These are phyloP conservation scores for Rhizopus sp. DNA, from an alignment of 371 early-diverging fungal genomes.

Conservation along the genomic window DNA sequence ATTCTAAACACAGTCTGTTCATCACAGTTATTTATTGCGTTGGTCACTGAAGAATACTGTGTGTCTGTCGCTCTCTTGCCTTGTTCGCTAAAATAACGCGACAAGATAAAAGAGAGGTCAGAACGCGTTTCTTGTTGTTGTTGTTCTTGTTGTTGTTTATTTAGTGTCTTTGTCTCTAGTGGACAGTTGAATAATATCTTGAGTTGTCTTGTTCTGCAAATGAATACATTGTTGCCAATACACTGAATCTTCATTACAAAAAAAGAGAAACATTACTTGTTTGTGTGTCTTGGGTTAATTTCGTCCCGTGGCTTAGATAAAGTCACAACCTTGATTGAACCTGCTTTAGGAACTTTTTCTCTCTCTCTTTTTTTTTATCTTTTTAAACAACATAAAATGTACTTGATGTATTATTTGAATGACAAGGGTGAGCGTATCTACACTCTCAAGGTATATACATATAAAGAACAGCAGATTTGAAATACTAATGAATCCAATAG, in stretches of 20 bases:
- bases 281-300: too few relatives aligned
- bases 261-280: neutral
- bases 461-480: neutral
- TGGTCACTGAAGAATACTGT: conserved; percentile 14
- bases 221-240: conserved; percentile 37
- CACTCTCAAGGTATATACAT: conserved; percentile 87
- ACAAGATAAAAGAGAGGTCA: conserved; percentile 15
- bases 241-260: conserved; percentile 39
- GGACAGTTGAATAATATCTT: conserved; percentile 47
- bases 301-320: too few relatives aligned
- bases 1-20: conserved; percentile 45
- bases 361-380: conserved; percentile 3
- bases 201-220: conserved; percentile 38
- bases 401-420: conserved; percentile 91
- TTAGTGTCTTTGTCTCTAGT: conserved; percentile 28
- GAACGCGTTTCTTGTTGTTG: neutral
- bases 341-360: conserved; percentile 1
- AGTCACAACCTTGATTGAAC: too few relatives aligned
- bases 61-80: conserved; percentile 26
- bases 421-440: conserved; percentile 91
- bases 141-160: conserved; percentile 7
- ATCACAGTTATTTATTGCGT: conserved; percentile 19
- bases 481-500: conserved; percentile 43
- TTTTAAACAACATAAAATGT: conserved; percentile 64
- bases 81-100: conserved; percentile 12